Conservation (phyloP, 805 yeast species). For the Zygosaccharomyces bisporus region DNA sequence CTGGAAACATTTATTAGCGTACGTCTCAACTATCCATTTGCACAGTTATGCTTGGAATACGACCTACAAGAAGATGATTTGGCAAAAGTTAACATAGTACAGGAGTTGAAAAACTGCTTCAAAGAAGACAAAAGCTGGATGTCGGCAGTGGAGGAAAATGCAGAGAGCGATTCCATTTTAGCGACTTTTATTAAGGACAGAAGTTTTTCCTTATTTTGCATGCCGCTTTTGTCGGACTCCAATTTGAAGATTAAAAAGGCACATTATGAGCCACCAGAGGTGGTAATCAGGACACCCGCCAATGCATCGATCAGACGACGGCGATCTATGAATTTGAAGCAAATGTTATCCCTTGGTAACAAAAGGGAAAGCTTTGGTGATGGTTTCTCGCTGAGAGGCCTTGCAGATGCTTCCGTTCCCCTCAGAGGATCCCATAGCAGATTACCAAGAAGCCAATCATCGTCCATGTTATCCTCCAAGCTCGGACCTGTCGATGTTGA, state of each 20-base stretch:
- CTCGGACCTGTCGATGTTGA: conserved; percentile 9
- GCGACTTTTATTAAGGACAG: conserved; percentile 17
- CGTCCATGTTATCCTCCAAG: conserved; percentile 4
- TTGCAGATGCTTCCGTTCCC: conserved; percentile 7
- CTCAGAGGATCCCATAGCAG: conserved; percentile 8
- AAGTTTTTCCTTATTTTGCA: conserved; percentile 16
- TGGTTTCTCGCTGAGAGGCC: conserved; percentile 2
- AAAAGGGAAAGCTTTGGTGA: conserved; percentile 8
- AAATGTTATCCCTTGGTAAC: conserved; percentile 11
- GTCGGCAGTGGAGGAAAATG: conserved; percentile 2
- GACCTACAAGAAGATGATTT: conserved; percentile 24
- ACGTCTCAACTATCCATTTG: conserved; percentile 24
- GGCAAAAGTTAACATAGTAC: conserved; percentile 15
- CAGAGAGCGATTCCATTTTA: conserved; percentile 3
- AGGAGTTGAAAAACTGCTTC: conserved; percentile 8
- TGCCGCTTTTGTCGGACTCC: conserved; percentile 17
- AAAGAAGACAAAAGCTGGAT: conserved; percentile 12
- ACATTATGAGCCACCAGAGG: conserved; percentile 4
- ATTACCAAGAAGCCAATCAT: background rate
- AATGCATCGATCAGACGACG: conserved; percentile 7
- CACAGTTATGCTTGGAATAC: conserved; percentile 1
- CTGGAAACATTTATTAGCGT: conserved; percentile 23
- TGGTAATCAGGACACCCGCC: conserved; percentile 1
- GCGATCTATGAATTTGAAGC: conserved; percentile 11
- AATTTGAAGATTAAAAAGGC: conserved; percentile 5